phyloP scores from a whole-genome alignment of 2,329 filamentous ascomycete species.

The Myriosclerotinia curreyana region DNA sequence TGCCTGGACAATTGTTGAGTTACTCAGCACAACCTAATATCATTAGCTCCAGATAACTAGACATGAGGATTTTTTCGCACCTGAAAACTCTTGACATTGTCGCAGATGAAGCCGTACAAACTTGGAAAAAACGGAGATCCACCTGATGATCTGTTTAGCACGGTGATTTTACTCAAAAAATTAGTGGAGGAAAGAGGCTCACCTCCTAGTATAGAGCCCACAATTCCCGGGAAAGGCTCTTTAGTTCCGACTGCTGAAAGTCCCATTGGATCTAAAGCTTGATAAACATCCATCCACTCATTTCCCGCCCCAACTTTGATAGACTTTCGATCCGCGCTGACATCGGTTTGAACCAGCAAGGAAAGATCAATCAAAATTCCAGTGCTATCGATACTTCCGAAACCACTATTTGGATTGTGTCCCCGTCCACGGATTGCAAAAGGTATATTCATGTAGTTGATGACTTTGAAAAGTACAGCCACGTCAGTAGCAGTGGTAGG shows the following conservation, averaged over 20 bases:
- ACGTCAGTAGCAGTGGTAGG: conserved; percentile 20
- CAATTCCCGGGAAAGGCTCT: too few relatives aligned
- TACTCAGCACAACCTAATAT: background rate
- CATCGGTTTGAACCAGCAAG: conserved; percentile 27
- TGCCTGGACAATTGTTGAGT: conserved; percentile 36
- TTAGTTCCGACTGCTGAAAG: too few relatives aligned
- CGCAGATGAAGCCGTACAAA: too few relatives aligned
- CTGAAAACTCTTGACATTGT: conserved; percentile 7
- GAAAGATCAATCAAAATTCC: conserved; percentile 50
- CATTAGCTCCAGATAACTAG: background rate
- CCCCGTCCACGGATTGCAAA: conserved; percentile 50
- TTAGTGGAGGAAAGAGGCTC: too few relatives aligned
- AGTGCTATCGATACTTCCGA: conserved; percentile 46
- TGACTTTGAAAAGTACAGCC: conserved; percentile 19
- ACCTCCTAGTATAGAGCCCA: too few relatives aligned
- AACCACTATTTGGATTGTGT: conserved; percentile 41
- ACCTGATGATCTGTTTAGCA: background rate
- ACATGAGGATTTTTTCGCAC: background rate
- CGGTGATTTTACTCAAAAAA: too few relatives aligned
- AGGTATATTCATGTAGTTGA: conserved; percentile 19
- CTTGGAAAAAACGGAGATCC: too few relatives aligned
- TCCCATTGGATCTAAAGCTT: conserved; percentile 33
- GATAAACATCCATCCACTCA: conserved; percentile 43
- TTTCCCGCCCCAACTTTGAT: conserved; percentile 40
- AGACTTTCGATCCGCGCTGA: conserved; percentile 33